Evolutionary conservation across 2,329 filamentous ascomycete species (phyloP), one percentile per base, ranked within the genome.

Genomic region (Talaromyces marneffei): DNA sequence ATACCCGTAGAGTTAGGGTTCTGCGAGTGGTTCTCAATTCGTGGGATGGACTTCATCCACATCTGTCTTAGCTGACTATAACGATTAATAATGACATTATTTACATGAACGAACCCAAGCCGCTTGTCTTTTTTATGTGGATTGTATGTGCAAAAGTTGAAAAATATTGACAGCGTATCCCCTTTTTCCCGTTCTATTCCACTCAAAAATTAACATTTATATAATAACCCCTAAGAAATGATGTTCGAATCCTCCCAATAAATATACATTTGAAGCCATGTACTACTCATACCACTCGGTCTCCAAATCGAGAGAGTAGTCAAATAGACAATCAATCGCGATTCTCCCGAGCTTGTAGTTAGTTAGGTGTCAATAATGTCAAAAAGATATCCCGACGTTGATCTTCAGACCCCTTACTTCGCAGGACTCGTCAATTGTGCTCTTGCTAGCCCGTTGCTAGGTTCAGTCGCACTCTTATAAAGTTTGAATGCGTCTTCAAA

Each of bases 71-170:
- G 10, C 57, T 35, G 57, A 16, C 35, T 53, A 25, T 59, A 59
- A 62, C 20, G 60, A 62, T 59, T 62, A 29, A 58, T 61, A 61
- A 57, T 39, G 60, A 61, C 56, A 29, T 39, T 48, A 20, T 35
- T n/a, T 52, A n/a, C 35, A 52, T 52, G 44, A 52, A 35, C 48
- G 29, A 52, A 52, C 18, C 35, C 10, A 20, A 52, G 29, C 48
- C 8, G 29, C 48, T 52, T 35, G 27, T 20, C 29, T 35, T 8
- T 12, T 35, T 10, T 35, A 4, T 35, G 29, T 31, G n/a, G n/a
- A 4, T 9, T 35, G 8, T 12, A 35, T 35, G 48, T 18, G 29
- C 48, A 57, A 39, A 48, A 16, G 23, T 27, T 35, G n/a, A 33
- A 10, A n/a, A 46, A 40, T 44, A 18, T n/a, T 46, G 44, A 48